These are phyloP conservation scores for Mycena floridula DNA, from an alignment of 768 basidiomycete genomes.

Conservation along the genomic window DNA sequence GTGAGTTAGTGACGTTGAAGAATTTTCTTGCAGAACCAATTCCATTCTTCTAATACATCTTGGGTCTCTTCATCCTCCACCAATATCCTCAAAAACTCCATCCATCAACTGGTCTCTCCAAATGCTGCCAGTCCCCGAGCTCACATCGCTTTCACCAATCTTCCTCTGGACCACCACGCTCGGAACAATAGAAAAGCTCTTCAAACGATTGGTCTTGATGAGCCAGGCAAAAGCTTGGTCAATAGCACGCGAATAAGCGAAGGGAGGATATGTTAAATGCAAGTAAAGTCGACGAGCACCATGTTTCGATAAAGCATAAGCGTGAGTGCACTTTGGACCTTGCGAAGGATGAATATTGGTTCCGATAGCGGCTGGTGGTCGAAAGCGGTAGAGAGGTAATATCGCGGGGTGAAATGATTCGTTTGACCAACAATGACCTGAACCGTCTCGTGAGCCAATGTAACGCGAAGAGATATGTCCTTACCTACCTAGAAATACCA, in stretches of 20 bases:
- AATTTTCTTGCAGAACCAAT: no score
- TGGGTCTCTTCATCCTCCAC: no score
- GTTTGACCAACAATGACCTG: constrained; percentile 79
- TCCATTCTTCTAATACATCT: no score
- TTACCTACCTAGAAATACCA: constrained; percentile 64
- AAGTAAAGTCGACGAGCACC: constrained; percentile 59
- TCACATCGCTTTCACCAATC: constrained; percentile 48
- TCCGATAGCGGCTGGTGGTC: background rate
- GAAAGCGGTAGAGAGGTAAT: constrained; percentile 11
- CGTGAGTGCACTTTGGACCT: constrained; percentile 68
- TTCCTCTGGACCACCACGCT: constrained; percentile 66
- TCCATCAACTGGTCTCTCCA: constrained; percentile 49
- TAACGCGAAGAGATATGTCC: no score
- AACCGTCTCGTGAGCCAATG: no score
- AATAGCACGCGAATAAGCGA: constrained; percentile 73
- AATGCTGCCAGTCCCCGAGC: constrained; percentile 40
- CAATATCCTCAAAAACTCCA: constrained; percentile 47
- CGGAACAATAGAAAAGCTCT: constrained; percentile 60
- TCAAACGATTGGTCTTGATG: constrained; percentile 46
- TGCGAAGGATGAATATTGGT: constrained; percentile 49
- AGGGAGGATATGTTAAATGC: constrained; percentile 54
- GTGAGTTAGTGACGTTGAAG: no score
- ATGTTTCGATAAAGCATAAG: constrained; percentile 51
- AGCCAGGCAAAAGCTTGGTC: constrained; percentile 74
- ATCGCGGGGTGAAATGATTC: constrained; percentile 45